These are phyloP conservation scores for Cymbopogon citratus DNA, from an alignment of 176 grass and related monocot genomes.

Conservation along the genomic window DNA sequence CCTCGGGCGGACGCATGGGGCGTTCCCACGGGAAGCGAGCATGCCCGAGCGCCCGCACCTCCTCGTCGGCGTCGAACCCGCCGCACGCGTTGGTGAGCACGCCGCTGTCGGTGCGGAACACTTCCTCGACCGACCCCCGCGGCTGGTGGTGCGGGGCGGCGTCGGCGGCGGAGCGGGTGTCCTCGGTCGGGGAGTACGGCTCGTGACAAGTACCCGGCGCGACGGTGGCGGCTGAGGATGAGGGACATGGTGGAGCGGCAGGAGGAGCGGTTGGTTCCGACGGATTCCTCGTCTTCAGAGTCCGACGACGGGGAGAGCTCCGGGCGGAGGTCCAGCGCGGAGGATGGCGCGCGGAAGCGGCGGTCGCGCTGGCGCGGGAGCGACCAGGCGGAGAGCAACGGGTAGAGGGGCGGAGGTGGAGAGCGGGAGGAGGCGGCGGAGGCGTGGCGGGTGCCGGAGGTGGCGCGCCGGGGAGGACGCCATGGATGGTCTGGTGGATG, in stretches of 20 bases:
- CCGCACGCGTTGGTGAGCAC: slow-evolving; percentile 57
- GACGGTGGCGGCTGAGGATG: slow-evolving; percentile 54
- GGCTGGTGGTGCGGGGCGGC: slow-evolving; percentile 29
- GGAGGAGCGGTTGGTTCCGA: slow-evolving; percentile 53
- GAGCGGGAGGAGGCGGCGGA: slow-evolving; percentile 35
- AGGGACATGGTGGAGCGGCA: slow-evolving; percentile 65
- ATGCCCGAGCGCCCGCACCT: slow-evolving; percentile 17
- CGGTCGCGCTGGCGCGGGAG: background rate
- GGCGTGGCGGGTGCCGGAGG: slow-evolving; percentile 46
- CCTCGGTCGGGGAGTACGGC: slow-evolving; percentile 29
- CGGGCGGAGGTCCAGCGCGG: slow-evolving; percentile 50
- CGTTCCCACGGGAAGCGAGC: slow-evolving; percentile 84
- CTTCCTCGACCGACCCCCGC: slow-evolving; percentile 28
- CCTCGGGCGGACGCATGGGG: background rate
- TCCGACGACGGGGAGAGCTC: slow-evolving; percentile 44
- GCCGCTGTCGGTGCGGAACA: slow-evolving; percentile 68
- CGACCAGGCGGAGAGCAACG: slow-evolving; percentile 54
- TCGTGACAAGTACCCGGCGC: slow-evolving; percentile 31
- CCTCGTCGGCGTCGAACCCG: slow-evolving; percentile 24
- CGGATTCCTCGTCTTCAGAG: slow-evolving; percentile 57
- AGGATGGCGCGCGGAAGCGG: background rate
- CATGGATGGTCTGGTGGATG: slow-evolving; percentile 27
- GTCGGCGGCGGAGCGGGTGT: slow-evolving; percentile 5
- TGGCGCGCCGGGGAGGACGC: slow-evolving; percentile 40
- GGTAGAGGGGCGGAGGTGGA: slow-evolving; percentile 28